Evolutionary conservation across 2,329 filamentous ascomycete species (phyloP), one percentile per base, ranked within the genome.

Genomic region (Diplodia corticola): DNA sequence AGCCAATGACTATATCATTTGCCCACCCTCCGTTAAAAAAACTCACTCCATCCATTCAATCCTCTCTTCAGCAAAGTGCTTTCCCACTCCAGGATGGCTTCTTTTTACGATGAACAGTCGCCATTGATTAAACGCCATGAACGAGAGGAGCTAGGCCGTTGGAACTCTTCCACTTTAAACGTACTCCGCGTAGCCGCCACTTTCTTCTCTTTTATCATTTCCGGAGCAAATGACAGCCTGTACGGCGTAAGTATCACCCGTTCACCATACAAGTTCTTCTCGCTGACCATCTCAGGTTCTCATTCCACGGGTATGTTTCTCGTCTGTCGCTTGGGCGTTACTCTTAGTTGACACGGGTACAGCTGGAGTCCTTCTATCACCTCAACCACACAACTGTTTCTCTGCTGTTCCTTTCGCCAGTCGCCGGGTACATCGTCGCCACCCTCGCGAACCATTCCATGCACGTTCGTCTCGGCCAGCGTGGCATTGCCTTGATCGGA

Each of bases 201-300:
- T 1, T 86, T 88, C 70, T 86, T 85, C 76, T 83, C 84, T 3
- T 87, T 91, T 69, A 77, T 88, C n/a, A 80, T 90, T 26, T 85
- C 90, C 80, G 89, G 89, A 4, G 84, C 88, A 78, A 90, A 89
- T 70, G 89, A 92, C 76, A 88, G 85, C 6, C 85, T 85, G 26
- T 82, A 87, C 53, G 88, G 88, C 49, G 86, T 87, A 79, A 74
- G 82, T 49, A 2, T 10, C 13, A 20, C n/a, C 15, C 3, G 5
- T 40, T n/a, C 24, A 13, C 24, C 17, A 5, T 1, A n/a, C 15
- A 48, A 5, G 24, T 26, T 22, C 37, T 46, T 59, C 59, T 61
- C 24, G 10, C 57, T 5, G 44, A 44, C 35, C 12, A 61, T 46
- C 1, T 50, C 26, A 74, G 63, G 79, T 80, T n/a, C 75, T 83